Evolutionary conservation across 2,329 filamentous ascomycete species (phyloP), one percentile per base, ranked within the genome.

Genomic region (Trichoderma harzianum): DNA sequence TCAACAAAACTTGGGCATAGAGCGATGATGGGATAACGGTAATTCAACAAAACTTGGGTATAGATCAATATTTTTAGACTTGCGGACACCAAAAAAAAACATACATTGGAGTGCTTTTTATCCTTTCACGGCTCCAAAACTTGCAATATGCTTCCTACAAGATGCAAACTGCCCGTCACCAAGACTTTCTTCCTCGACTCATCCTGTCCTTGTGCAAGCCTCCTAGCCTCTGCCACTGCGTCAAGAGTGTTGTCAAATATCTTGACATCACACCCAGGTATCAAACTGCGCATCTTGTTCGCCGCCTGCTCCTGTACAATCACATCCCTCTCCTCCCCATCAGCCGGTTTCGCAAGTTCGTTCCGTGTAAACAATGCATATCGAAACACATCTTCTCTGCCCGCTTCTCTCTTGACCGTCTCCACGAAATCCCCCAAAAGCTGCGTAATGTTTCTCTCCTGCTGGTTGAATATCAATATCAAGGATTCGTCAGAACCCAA

Each of bases 381-480:
- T 3, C 88, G 87, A 79, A 98, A 97, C 0, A 83, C 73, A 81
- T 77, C 68, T 2, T 53, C 81, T 76, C 72, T 80, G 63, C 69
- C 85, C 63, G 71, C 82, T 77, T 69, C 82, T 73, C 60, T 80
- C 77, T 67, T 64, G 12, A 93, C 83, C 3, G 88, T 89, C 11
- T 84, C 79, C 70, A 94, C 85, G 2, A 97, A 83, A 0, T 86
- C 86, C 36, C 82, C 82, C 3, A 95, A 87, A 1, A 97, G 86
- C 18, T 87, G 84, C 5, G 84, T 82, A 6, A 93, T 92, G 77
- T 97, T 91, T 36, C 94, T 89, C 11, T 93, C 94, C 78, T 97
- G 94, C 81, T 98, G 95, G 81, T 98, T 98, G 85, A 98, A 98
- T 62, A 98, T 87, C 60, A 98, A 83, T 0, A 93, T 84, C 58